These are phyloP conservation scores for Nemania sp. DNA, from an alignment of 2,329 filamentous ascomycete species.

Conservation along the genomic window DNA sequence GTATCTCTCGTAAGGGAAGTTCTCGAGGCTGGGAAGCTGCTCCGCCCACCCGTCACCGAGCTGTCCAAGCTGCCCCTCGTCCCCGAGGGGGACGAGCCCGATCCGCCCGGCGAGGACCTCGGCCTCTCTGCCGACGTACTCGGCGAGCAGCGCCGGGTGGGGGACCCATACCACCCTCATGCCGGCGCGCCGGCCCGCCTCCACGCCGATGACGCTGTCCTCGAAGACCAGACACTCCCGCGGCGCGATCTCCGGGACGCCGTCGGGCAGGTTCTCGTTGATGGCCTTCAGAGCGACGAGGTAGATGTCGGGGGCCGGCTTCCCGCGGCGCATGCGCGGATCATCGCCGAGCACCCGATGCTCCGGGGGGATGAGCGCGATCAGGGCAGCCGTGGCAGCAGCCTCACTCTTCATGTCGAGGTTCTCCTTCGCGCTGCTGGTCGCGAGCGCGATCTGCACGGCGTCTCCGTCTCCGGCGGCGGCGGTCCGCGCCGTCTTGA, in stretches of 20 bases:
- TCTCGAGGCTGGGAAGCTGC: slow-evolving; percentile 42
- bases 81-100: slow-evolving; percentile 34
- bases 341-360: slow-evolving; percentile 70
- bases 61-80: slow-evolving; percentile 42
- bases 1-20: slow-evolving; percentile 46
- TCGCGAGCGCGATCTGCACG: slow-evolving; percentile 66
- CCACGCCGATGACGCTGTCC: slow-evolving; percentile 72
- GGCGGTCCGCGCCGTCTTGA: slow-evolving; percentile 41
- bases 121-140: slow-evolving; percentile 41
- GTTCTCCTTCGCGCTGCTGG: slow-evolving; percentile 62
- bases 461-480: slow-evolving; percentile 26
- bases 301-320: slow-evolving; percentile 76
- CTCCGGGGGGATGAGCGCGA: slow-evolving; percentile 53
- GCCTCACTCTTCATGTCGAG: slow-evolving; percentile 63
- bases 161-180: slow-evolving; percentile 77
- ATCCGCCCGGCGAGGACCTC: slow-evolving; percentile 41
- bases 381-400: slow-evolving; percentile 34
- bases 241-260: slow-evolving; percentile 56
- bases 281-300: slow-evolving; percentile 67
- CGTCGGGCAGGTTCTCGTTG: slow-evolving; percentile 58
- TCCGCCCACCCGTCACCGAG: slow-evolving; percentile 47
- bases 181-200: slow-evolving; percentile 70
- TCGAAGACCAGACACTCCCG: slow-evolving; percentile 76
- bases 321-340: slow-evolving; percentile 65
- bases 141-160: slow-evolving; percentile 58